phyloP scores from a whole-genome alignment of 139 green algal species.

The Chlamydomonas incerta region DNA sequence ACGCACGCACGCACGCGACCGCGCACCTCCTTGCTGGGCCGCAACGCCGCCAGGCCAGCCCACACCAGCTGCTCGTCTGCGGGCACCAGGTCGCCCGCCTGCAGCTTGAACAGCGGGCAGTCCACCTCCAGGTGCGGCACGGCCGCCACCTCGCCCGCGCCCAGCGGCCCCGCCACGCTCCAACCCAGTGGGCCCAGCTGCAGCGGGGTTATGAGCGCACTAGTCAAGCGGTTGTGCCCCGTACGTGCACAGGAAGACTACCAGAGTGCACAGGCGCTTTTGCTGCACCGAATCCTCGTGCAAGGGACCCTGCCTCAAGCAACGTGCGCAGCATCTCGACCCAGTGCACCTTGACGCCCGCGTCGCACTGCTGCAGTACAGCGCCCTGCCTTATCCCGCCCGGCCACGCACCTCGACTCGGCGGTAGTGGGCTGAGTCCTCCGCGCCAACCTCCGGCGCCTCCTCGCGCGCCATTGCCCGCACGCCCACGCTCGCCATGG shows the following conservation, averaged over 20 bases:
- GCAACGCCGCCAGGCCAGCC: not conserved
- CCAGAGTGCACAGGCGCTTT: no score
- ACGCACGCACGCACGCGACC: not conserved
- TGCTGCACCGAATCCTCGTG: no score
- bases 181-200: not conserved
- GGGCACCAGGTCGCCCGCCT: not conserved
- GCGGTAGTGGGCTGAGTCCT: not conserved
- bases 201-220: no score
- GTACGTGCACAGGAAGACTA: no score
- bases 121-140: constrained; percentile 29
- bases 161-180: not conserved
- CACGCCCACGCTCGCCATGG: not conserved
- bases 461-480: not conserved
- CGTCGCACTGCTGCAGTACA: no score
- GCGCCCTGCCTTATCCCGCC: no score
- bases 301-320: no score
- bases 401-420: no score
- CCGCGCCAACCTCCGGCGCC: not conserved
- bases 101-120: constrained; percentile 39
- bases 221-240: no score
- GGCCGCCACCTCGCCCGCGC: not conserved
- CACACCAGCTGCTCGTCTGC: not conserved
- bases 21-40: no score
- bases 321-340: no score
- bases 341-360: no score